Conservation (phyloP, 2,329 filamentous ascomycete genomes). For the Xylariaceae sp. region DNA sequence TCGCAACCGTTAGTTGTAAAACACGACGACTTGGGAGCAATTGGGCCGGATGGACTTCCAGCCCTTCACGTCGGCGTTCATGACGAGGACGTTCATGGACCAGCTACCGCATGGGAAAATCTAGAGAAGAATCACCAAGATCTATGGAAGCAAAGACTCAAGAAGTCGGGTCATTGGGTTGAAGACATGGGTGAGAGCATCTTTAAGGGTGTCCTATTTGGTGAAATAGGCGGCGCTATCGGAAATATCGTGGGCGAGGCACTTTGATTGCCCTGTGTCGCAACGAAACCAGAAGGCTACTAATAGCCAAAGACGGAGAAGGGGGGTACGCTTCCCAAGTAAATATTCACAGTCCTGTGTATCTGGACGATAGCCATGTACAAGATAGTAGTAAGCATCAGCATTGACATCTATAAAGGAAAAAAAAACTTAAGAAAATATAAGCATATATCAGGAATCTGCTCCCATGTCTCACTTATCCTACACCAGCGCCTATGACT, state of each 20-base stretch:
- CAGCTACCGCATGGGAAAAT: conserved; percentile 73
- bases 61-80: conserved; percentile 52
- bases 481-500: background rate
- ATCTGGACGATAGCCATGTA: conserved; percentile 32
- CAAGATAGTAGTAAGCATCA: conserved; percentile 17
- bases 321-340: background rate
- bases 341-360: conserved; percentile 29
- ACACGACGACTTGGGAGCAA: conserved; percentile 34
- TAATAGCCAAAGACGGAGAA: conserved; percentile 6
- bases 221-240: conserved; percentile 69
- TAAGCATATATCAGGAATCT: conserved; percentile 1
- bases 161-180: conserved; percentile 78
- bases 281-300: conserved; percentile 15
- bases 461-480: background rate
- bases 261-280: conserved; percentile 35
- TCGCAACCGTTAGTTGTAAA: conserved; percentile 49
- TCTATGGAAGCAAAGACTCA: conserved; percentile 72
- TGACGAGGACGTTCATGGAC: conserved; percentile 53
- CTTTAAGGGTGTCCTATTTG: conserved; percentile 78
- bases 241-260: conserved; percentile 55
- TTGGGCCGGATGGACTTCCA: conserved; percentile 32
- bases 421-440: conserved; percentile 9
- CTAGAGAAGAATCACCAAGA: conserved; percentile 66
- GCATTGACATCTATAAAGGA: conserved; percentile 11
- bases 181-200: conserved; percentile 78